Evolutionary conservation across 2,329 filamentous ascomycete genomes (phyloP), one percentile per base, ranked within the genome.

Genomic region (Penicillium sp.): DNA sequence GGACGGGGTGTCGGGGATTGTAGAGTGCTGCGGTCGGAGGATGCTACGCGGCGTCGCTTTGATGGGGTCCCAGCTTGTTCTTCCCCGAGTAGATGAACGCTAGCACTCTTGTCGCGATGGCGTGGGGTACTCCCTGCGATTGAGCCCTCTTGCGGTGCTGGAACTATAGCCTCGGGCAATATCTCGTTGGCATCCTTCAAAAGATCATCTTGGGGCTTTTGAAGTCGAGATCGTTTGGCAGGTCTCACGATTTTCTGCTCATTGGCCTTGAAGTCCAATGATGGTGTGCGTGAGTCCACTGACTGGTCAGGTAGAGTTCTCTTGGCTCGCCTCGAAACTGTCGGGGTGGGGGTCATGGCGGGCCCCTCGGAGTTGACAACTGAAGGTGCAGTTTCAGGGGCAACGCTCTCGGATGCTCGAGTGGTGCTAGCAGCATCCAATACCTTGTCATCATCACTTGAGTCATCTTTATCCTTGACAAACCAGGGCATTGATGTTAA

Each of bases 401-500:
- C 40, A 48, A 58, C 15, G 29, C 23, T 25, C 13, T 61, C 44
- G 4, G 27, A 33, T n/a, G 27, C 43, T 11, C 19, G 27, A 44
- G 23, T 8, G 19, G 19, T 46, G 5, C 21, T 9, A 23, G 11
- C 16, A 38, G 38, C 29, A 34, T 23, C 39, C 5, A 11, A 15
- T 7, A 19, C 16, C 19, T 49, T 46, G 27, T 59, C 45, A 15
- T 50, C 41, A 15, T 60, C 53, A 25, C 29, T 36, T 4, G 58
- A 53, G 23, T 61, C 55, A 19, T 58, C 46, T 5, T 54, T 13
- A 2, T 63, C 61, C 23, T 64, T 52, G 11, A 60, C 39, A 45
- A 77, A 77, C 75, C 75, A 77, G 11, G 71, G 65, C 11, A 79
- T 50, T 16, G 69, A 61, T 27, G 55, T 48, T 25, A 77, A 46